Conservation (phyloP, 176 grass and related monocot genomes). For the Juncus effusus region DNA sequence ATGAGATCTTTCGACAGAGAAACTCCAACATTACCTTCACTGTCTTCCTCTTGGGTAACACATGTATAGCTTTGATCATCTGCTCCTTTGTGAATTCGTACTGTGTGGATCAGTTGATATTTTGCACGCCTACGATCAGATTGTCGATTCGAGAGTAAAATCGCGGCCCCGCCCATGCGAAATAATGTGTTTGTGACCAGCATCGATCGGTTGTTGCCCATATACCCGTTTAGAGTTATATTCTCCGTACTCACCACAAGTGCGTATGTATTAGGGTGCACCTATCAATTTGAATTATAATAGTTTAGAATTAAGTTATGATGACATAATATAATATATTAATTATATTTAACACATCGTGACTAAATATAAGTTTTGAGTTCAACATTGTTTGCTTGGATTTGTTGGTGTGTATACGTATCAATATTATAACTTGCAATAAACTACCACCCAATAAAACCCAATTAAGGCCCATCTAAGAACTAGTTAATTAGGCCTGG, state of each 20-base stretch:
- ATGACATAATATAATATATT: not conserved
- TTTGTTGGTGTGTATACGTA: too few relatives aligned
- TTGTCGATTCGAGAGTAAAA: slow-evolving; percentile 64
- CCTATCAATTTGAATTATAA: slow-evolving; percentile 34
- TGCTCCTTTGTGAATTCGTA: slow-evolving; percentile 66
- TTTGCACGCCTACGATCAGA: slow-evolving; percentile 44
- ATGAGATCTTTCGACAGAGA: slow-evolving; percentile 93
- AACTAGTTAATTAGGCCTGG: too few relatives aligned
- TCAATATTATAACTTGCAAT: not conserved
- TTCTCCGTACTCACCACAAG: slow-evolving; percentile 95
- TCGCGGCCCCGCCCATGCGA: slow-evolving; percentile 71
- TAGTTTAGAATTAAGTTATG: not conserved
- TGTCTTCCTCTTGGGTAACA: slow-evolving; percentile 83
- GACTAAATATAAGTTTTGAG: too few relatives aligned
- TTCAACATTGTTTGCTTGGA: too few relatives aligned
- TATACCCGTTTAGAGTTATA: slow-evolving; percentile 85
- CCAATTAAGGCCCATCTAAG: too few relatives aligned
- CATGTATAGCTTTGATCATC: slow-evolving; percentile 67
- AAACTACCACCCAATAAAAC: not conserved
- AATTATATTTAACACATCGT: too few relatives aligned
- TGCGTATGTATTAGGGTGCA: slow-evolving; percentile 66
- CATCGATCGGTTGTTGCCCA: slow-evolving; percentile 89
- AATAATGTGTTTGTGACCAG: slow-evolving; percentile 84
- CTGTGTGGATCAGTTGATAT: slow-evolving; percentile 85
- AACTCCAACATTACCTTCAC: slow-evolving; percentile 44